These are phyloP conservation scores for Athelia sp. DNA, from an alignment of 1,284 basidiomycete genomes.

Conservation along the genomic window DNA sequence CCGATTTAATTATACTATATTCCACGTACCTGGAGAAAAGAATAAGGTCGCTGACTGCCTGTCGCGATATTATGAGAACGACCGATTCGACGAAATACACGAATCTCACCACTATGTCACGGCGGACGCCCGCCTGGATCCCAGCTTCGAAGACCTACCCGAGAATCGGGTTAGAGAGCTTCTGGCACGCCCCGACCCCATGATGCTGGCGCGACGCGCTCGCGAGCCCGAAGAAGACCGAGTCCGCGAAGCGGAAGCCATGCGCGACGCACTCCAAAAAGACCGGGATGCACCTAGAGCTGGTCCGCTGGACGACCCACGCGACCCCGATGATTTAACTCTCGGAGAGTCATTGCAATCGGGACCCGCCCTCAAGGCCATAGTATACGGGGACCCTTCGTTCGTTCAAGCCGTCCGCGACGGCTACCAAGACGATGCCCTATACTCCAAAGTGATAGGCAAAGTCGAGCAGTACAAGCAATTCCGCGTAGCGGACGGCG, in stretches of 20 bases:
- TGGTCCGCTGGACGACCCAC: too few species aligned
- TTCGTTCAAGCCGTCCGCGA: not conserved
- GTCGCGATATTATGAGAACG: conserved; percentile 18
- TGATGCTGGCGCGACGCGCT: not conserved
- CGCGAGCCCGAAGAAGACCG: not conserved
- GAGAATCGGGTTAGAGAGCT: conserved; percentile 7
- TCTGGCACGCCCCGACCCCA: not conserved
- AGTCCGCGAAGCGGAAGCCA: conserved; percentile 3
- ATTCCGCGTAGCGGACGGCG: not conserved
- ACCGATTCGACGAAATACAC: conserved; percentile 4
- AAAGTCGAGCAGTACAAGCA: conserved; percentile 3
- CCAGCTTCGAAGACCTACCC: conserved; percentile 14
- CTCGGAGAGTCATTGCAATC: too few species aligned
- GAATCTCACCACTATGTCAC: not conserved
- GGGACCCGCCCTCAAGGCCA: not conserved
- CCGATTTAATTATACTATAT: conserved; percentile 23
- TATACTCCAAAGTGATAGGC: conserved; percentile 4
- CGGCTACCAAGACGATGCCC: conserved; percentile 4
- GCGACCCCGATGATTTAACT: not conserved
- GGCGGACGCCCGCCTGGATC: conserved; percentile 19
- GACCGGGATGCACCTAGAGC: too few species aligned
- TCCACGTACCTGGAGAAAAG: conserved; percentile 22
- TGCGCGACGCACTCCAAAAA: not conserved
- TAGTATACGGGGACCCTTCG: conserved; percentile 8
- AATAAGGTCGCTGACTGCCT: conserved; percentile 28